Evolutionary conservation across 1,139 yeast genomes (phyloP), one percentile per base, ranked within the genome.

Genomic region (Saccharomycopsis crataegensis): DNA sequence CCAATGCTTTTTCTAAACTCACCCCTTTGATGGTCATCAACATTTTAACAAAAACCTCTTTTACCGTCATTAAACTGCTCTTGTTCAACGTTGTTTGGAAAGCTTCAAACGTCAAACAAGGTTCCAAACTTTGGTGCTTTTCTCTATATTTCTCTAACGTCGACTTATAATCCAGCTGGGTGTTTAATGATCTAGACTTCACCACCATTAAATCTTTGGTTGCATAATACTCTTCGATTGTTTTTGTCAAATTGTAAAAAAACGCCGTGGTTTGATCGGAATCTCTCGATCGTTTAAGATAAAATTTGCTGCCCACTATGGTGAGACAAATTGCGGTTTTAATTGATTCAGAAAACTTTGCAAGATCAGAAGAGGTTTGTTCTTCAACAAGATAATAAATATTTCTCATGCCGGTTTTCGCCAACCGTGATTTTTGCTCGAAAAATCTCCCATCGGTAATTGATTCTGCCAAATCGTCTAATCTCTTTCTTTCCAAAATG

Each of bases 301-400:
- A 82, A 62, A 90, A 90, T 22, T 77, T 75, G 31, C 86, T 81
- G 34, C 78, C 77, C 0, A 88, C 78, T 62, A 89, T 72, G 2
- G 87, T 82, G 70, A 80, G 78, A 38, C 95, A 78, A 57, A 91
- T 79, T 1, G 95, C 81, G 0, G 98, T 90, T 59, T 80, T 82
- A 14, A 91, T 76, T 1, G 93, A 82, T 37, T 80, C 86, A 28
- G 76, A 72, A 75, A 80, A 80, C 11, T 74, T 71, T 0, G 72
- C 66, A 2, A 72, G 63, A 48, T 73, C 76, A 3, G 68, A 64
- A n/a, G 74, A 65, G 34, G 78, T 76, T 3, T 78, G 78, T 58
- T 88, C 96, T 65, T 94, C 99, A n/a, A 94, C 79, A 2, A 94
- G 66, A 62, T 93, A 94, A 60, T 82, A 84, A 46, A 83, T 78